Percentiles rank a stretch among this genome's conserved stretches.
These are phyloP conservation scores for Rauvolfia tetraphylla DNA, from an alignment of 257 asterid genomes.

Conservation along the genomic window DNA sequence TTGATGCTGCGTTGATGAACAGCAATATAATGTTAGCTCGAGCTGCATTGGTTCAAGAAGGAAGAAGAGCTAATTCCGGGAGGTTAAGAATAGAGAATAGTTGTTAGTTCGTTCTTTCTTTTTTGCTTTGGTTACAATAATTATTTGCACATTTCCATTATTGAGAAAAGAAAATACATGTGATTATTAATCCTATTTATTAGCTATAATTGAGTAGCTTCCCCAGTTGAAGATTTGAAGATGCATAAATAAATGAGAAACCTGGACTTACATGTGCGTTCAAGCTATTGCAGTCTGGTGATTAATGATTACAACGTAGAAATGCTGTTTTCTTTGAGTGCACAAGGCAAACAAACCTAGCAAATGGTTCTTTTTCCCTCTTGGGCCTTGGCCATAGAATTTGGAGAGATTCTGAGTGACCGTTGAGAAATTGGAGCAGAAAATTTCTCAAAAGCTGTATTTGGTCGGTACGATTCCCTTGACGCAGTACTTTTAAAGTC, in stretches of 20 bases:
- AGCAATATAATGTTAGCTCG: conserved; percentile 56
- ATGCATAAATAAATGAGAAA: neutral
- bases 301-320: neutral
- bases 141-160: conserved; percentile 4
- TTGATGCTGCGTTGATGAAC: conserved; percentile 54
- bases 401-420: too few relatives aligned
- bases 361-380: too few relatives aligned
- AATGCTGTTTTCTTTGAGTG: neutral
- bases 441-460: too few relatives aligned
- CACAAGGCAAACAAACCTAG: too few relatives aligned
- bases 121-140: neutral
- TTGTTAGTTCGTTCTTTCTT: conserved; percentile 14
- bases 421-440: too few relatives aligned
- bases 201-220: neutral
- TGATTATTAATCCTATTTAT: neutral
- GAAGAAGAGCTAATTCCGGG: conserved; percentile 35
- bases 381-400: too few relatives aligned
- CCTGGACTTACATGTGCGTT: neutral
- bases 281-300: neutral
- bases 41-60: conserved; percentile 56
- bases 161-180: neutral
- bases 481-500: too few relatives aligned
- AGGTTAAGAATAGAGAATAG: conserved; percentile 39
- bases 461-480: too few relatives aligned
- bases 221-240: neutral